Conservation (phyloP, 768 basidiomycete species). For the Bullera alba region DNA sequence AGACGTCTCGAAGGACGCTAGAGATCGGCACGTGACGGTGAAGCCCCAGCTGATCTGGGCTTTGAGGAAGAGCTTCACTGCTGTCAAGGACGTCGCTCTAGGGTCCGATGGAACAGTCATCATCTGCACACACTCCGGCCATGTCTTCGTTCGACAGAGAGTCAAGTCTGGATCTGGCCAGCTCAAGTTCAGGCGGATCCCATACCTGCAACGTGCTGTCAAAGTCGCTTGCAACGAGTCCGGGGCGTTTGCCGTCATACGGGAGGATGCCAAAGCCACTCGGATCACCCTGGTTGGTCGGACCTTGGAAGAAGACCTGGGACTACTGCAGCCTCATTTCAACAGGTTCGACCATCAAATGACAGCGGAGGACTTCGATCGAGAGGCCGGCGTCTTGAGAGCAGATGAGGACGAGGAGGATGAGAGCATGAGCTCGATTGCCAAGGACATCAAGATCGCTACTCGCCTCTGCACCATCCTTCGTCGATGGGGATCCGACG, state of each 20-base stretch:
- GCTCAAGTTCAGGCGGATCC: conserved; percentile 69
- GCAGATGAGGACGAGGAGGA: conserved; percentile 42
- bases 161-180: conserved; percentile 46
- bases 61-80: conserved; percentile 73
- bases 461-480: conserved; percentile 35
- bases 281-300: conserved; percentile 57
- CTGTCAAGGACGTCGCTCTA: conserved; percentile 80
- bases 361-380: conserved; percentile 31
- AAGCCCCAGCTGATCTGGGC: conserved; percentile 91
- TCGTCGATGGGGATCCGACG: conserved; percentile 29
- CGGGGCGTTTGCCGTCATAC: conserved; percentile 79
- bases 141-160: conserved; percentile 78
- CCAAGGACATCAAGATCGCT: conserved; percentile 36
- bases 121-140: conserved; percentile 88
- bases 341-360: conserved; percentile 29
- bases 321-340: conserved; percentile 60
- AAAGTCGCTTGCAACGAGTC: conserved; percentile 77
- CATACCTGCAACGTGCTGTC: conserved; percentile 75
- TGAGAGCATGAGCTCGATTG: conserved; percentile 41
- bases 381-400: conserved; percentile 9
- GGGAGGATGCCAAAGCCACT: conserved; percentile 61
- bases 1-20: conserved; percentile 44
- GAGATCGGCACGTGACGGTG: conserved; percentile 47
- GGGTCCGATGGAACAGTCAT: conserved; percentile 81
- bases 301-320: conserved; percentile 61